phyloP scores from a whole-genome alignment of 116 monocot species.

The Thalassia testudinum region DNA sequence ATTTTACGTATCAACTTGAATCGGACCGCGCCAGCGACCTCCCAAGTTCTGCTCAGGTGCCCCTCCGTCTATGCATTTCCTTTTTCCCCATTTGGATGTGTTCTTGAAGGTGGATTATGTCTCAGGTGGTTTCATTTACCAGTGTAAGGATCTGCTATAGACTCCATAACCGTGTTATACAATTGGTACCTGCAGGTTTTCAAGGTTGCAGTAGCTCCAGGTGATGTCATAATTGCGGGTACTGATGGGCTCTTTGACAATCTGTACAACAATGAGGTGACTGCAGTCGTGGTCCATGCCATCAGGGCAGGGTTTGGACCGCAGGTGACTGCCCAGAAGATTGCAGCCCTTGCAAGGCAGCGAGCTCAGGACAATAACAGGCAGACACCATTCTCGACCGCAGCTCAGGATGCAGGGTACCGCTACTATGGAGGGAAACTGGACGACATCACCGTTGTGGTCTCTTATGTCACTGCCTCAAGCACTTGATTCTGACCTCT shows the following conservation, averaged over 20 bases:
- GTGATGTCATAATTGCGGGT: slow-evolving; percentile 63
- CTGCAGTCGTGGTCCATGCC: slow-evolving; percentile 44
- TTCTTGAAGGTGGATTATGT: background rate
- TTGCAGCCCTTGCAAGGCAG: slow-evolving; percentile 57
- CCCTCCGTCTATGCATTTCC: background rate
- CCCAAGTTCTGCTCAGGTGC: slow-evolving; percentile 79
- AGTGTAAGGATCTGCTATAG: background rate
- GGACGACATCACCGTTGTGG: slow-evolving; percentile 67
- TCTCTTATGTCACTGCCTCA: slow-evolving; percentile 38
- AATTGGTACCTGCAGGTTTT: slow-evolving; percentile 27
- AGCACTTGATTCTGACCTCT: background rate
- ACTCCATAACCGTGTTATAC: background rate
- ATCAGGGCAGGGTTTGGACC: slow-evolving; percentile 41
- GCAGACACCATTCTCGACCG: slow-evolving; percentile 57
- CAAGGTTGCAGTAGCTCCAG: slow-evolving; percentile 36
- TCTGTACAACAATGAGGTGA: slow-evolving; percentile 53
- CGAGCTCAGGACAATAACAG: slow-evolving; percentile 47
- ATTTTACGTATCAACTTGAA: slow-evolving; percentile 91
- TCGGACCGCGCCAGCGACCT: slow-evolving; percentile 65
- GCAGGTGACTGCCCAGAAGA: slow-evolving; percentile 49
- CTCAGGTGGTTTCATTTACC: background rate
- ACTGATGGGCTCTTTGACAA: slow-evolving; percentile 82
- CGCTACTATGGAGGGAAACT: slow-evolving; percentile 75
- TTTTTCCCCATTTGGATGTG: background rate
- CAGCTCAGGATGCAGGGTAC: slow-evolving; percentile 75